Conservation (phyloP, 192 early-diverging fungal species). For the Linnemannia schmuckeri region DNA sequence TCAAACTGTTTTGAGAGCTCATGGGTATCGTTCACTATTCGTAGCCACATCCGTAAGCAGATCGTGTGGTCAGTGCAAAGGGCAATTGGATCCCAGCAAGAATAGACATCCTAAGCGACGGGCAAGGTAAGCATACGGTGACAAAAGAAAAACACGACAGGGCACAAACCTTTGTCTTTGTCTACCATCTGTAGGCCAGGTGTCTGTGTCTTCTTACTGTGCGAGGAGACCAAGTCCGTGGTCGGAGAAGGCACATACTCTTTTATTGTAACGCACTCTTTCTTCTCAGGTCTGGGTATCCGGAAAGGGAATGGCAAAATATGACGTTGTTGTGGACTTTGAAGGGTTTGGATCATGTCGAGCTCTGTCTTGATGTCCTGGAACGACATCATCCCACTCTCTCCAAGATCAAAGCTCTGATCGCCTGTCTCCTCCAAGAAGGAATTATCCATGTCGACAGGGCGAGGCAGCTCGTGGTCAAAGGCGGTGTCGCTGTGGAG, state of each 20-base stretch:
- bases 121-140: too few relatives aligned
- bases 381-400: slow-evolving; percentile 55
- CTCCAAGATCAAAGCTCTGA: slow-evolving; percentile 49
- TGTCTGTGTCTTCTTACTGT: slow-evolving; percentile 1
- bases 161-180: slow-evolving; percentile 47
- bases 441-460: slow-evolving; percentile 17
- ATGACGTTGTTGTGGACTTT: slow-evolving; percentile 15
- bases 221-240: not conserved
- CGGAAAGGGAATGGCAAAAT: slow-evolving; percentile 49
- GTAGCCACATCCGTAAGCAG: slow-evolving; percentile 5
- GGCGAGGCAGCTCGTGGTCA: not conserved
- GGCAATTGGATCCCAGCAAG: not conserved
- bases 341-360: slow-evolving; percentile 28
- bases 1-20: slow-evolving; percentile 53
- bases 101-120: too few relatives aligned
- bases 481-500: slow-evolving; percentile 2
- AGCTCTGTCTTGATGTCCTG: slow-evolving; percentile 53
- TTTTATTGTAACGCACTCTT: slow-evolving; percentile 44
- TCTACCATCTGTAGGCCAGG: slow-evolving; percentile 12
- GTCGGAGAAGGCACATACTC: slow-evolving; percentile 27
- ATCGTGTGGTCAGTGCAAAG: not conserved
- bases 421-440: slow-evolving; percentile 33
- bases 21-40: slow-evolving; percentile 45
- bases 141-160: not conserved
- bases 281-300: slow-evolving; percentile 51